These are phyloP conservation scores for Collybia sordida DNA, from an alignment of 768 basidiomycete species.

Conservation along the genomic window DNA sequence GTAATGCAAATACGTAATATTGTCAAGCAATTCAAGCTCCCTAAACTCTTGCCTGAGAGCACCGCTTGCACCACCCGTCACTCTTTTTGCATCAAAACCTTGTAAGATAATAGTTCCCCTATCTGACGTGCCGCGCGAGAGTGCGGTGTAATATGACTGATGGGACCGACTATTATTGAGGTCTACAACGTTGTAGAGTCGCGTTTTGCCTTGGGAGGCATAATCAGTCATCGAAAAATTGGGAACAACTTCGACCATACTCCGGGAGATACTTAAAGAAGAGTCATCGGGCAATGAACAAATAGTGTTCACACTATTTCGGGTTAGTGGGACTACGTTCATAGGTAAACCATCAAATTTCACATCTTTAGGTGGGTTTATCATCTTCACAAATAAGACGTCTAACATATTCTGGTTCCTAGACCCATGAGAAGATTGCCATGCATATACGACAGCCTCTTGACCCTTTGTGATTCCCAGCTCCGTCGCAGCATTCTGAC, in stretches of 20 bases:
- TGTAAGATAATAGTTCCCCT: conserved; percentile 25
- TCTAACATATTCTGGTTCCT: conserved; percentile 23
- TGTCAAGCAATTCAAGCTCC: conserved; percentile 32
- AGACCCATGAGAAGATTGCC: conserved; percentile 17
- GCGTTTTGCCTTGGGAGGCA: conserved; percentile 24
- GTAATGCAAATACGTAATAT: conserved; percentile 26
- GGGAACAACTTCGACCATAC: conserved; percentile 21
- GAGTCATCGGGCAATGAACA: conserved; percentile 15
- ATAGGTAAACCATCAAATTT: conserved; percentile 23
- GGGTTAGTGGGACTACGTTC: conserved; percentile 31
- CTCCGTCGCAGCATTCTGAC: conserved; percentile 29
- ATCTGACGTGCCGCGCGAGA: conserved; percentile 26
- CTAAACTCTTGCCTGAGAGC: conserved; percentile 30
- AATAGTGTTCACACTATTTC: conserved; percentile 2
- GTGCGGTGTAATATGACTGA: conserved; percentile 24
- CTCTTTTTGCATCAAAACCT: conserved; percentile 13
- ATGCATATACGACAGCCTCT: conserved; percentile 28
- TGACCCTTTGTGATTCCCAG: conserved; percentile 35
- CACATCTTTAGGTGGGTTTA: conserved; percentile 19
- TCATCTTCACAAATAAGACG: conserved; percentile 27
- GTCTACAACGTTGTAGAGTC: conserved; percentile 26
- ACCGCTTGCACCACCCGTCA: conserved; percentile 23
- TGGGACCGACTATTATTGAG: conserved; percentile 16
- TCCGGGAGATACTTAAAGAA: conserved; percentile 8
- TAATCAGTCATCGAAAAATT: too few species aligned